These are phyloP conservation scores for Lindgomyces ingoldianus DNA, from an alignment of 495 filamentous ascomycete species.

Conservation along the genomic window DNA sequence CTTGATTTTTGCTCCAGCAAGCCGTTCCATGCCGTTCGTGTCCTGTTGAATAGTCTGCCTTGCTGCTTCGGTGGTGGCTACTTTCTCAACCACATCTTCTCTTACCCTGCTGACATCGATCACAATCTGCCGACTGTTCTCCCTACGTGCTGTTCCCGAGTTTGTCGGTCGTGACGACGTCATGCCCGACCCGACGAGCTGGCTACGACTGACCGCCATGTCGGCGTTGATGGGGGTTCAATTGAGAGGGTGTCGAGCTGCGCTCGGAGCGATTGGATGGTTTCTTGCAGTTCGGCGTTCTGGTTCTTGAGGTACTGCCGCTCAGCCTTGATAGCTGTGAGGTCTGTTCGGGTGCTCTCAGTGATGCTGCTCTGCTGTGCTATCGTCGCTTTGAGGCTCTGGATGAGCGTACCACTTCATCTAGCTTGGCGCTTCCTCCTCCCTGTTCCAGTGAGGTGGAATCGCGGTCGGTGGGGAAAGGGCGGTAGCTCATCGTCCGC, in stretches of 20 bases:
- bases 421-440: not conserved
- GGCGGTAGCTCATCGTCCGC: slow-evolving; percentile 7
- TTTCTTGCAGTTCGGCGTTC: slow-evolving; percentile 14
- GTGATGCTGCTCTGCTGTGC: not conserved
- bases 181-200: not conserved
- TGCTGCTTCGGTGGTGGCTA: slow-evolving; percentile 14
- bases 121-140: not conserved
- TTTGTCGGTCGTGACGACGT: not conserved
- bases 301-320: slow-evolving; percentile 14
- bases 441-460: not conserved
- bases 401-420: not conserved
- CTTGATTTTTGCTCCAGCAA: slow-evolving; percentile 10
- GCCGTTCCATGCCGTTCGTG: slow-evolving; percentile 9
- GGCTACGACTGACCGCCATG: not conserved
- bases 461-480: not conserved
- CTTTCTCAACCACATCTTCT: not conserved
- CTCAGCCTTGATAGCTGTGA: slow-evolving; percentile 7
- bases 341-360: not conserved
- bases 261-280: not conserved
- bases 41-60: slow-evolving; percentile 9
- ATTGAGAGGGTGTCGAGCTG: not conserved
- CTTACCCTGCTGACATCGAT: slow-evolving; percentile 6
- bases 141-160: not conserved
- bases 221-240: not conserved
- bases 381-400: not conserved